Base-by-base conservation (phyloP, 2,329 filamentous ascomycete genomes). In the Hymenoscyphus occultus region DNA sequence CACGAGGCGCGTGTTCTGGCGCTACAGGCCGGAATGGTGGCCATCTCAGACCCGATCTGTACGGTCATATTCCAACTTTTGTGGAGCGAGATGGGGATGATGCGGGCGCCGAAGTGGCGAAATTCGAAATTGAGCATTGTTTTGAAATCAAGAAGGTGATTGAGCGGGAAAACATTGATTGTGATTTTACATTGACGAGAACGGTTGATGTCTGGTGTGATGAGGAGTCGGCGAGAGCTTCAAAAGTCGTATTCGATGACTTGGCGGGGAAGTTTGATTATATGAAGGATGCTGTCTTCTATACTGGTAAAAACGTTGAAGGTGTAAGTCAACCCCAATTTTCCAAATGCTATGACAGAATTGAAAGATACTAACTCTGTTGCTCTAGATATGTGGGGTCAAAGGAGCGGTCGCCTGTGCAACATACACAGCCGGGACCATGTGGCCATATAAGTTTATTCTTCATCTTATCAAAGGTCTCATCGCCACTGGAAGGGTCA, bases 1-100 rank as follows among this genome's bases (percentile, higher is more conserved):
- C 90, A 16, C 82, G 90, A 70, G 90, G 92, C 78, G 89, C 87
- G 2, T 92, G 90, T 73, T 92, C 84, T 84, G 90, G 90, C 13
- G 90, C 90, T 31, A 93, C 90, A 1, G 90, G 90, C n/a, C 78
- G 90, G 73, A 68, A 80, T 57, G 63, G 80, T 16, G 79, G 80
- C 1, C 80, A 81, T 67, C 60, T 81, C 42, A 76, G 78, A 56
- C 79, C 80, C 2, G 77, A 79, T 68, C 59, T 78, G 9, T 81
- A 80, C 65, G 74, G 74, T 39, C 74, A 75, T n/a, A 75, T 78
- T 6, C 69, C 74, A 6, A 75, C 64, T 6, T 70, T 76, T 31
- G 74, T 74, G 13, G 66, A 71, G 5, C 70, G 75, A 22, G 71
- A 75, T 65, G 78, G 79, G 0, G 42, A 75, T 1, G 72, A 78